These are phyloP conservation scores for Pisolithus microcarpus DNA, from an alignment of 768 basidiomycete species.

Conservation along the genomic window DNA sequence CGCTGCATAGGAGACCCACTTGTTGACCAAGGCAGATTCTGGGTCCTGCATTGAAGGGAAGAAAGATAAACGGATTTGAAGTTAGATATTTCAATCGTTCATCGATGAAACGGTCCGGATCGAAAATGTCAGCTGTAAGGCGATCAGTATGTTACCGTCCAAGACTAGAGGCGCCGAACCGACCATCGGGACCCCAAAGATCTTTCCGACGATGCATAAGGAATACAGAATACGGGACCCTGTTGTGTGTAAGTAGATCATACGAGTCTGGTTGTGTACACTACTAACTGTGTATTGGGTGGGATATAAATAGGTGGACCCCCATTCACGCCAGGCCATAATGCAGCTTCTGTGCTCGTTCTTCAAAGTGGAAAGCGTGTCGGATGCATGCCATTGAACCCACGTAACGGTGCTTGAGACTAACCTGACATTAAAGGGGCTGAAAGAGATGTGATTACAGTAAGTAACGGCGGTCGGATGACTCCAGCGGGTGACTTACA, in stretches of 20 bases:
- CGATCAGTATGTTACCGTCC: background rate
- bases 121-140: slow-evolving; percentile 44
- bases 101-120: slow-evolving; percentile 64
- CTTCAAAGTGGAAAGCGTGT: slow-evolving; percentile 9
- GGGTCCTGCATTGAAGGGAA: slow-evolving; percentile 36
- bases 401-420: background rate
- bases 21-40: slow-evolving; percentile 34
- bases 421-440: slow-evolving; percentile 22
- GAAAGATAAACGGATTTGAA: slow-evolving; percentile 47
- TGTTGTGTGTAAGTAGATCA: slow-evolving; percentile 9
- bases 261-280: background rate
- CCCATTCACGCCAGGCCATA: slow-evolving; percentile 18
- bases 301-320: slow-evolving; percentile 22
- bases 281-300: slow-evolving; percentile 21
- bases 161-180: background rate
- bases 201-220: slow-evolving; percentile 57
- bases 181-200: slow-evolving; percentile 65
- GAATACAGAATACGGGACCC: slow-evolving; percentile 40
- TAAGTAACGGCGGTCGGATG: background rate
- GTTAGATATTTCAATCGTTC: slow-evolving; percentile 50
- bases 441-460: background rate
- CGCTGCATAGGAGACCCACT: slow-evolving; percentile 9
- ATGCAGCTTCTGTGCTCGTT: slow-evolving; percentile 14
- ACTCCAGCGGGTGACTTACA: slow-evolving; percentile 16
- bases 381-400: background rate